phyloP scores from a whole-genome alignment of 2,329 filamentous ascomycete genomes.

The Hirsutella thompsonii region DNA sequence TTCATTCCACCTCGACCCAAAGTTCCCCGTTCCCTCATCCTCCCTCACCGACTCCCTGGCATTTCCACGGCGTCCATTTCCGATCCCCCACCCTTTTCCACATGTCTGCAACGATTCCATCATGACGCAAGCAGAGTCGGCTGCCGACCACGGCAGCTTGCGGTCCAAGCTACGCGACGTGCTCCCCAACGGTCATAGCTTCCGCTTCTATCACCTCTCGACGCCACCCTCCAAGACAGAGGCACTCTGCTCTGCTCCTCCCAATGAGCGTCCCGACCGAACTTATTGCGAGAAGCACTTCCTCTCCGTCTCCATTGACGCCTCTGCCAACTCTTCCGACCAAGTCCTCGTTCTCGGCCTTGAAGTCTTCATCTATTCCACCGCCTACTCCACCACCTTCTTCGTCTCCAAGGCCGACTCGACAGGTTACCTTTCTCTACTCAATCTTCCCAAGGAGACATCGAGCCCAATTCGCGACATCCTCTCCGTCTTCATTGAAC shows the following conservation, averaged over 20 bases:
- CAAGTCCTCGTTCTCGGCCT: slow-evolving; percentile 68
- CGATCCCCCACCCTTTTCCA: too few relatives aligned
- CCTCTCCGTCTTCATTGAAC: slow-evolving; percentile 61
- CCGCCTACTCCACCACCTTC: slow-evolving; percentile 65
- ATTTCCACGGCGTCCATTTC: too few relatives aligned
- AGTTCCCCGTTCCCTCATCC: too few relatives aligned
- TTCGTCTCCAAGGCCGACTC: slow-evolving; percentile 98
- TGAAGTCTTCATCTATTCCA: slow-evolving; percentile 80
- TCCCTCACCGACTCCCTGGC: too few relatives aligned
- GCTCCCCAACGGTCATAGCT: slow-evolving; percentile 40
- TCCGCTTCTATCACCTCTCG: slow-evolving; percentile 75
- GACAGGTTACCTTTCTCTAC: slow-evolving; percentile 67
- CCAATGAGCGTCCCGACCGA: slow-evolving; percentile 55
- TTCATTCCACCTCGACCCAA: too few relatives aligned
- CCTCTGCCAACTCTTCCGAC: slow-evolving; percentile 7
- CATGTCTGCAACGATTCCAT: too few relatives aligned
- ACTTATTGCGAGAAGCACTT: slow-evolving; percentile 86
- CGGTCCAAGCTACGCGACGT: slow-evolving; percentile 25
- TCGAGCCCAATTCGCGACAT: slow-evolving; percentile 64
- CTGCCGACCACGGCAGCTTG: slow-evolving; percentile 2
- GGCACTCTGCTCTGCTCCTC: slow-evolving; percentile 68
- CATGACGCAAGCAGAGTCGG: neutral
- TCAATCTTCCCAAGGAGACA: slow-evolving; percentile 48
- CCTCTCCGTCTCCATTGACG: slow-evolving; percentile 36
- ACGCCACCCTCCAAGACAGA: slow-evolving; percentile 65